These are phyloP conservation scores for Penicillium nucicola DNA, from an alignment of 495 filamentous ascomycete genomes.

Conservation along the genomic window DNA sequence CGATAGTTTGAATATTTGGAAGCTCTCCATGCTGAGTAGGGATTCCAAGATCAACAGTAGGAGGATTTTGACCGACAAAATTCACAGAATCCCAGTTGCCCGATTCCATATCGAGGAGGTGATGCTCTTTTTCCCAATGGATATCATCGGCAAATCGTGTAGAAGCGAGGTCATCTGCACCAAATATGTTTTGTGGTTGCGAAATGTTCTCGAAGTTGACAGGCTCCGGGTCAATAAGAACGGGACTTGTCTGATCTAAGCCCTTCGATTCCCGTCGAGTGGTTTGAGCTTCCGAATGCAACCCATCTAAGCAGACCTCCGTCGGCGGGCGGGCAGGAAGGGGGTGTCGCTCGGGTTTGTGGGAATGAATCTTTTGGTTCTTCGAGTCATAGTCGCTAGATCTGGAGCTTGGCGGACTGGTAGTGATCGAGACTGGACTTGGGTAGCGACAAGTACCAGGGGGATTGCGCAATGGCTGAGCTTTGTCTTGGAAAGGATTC, in stretches of 20 bases:
- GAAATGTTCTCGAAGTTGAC: background rate
- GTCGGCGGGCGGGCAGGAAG: slow-evolving; percentile 10
- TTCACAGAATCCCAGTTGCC: background rate
- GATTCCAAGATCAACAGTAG: slow-evolving; percentile 1
- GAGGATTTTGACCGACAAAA: background rate
- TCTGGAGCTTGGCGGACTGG: slow-evolving; percentile 6
- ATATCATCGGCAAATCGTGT: background rate
- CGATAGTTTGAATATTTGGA: background rate
- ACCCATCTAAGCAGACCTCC: slow-evolving; percentile 10
- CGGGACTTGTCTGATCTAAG: background rate
- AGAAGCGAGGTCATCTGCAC: background rate
- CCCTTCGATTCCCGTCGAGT: background rate
- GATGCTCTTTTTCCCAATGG: background rate
- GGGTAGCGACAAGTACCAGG: slow-evolving; percentile 8
- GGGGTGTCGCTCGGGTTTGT: slow-evolving; percentile 1
- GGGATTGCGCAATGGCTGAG: slow-evolving; percentile 1
- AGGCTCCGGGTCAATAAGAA: background rate
- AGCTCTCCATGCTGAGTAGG: background rate
- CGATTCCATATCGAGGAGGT: background rate
- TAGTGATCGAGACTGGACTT: slow-evolving; percentile 11
- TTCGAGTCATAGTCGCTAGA: background rate
- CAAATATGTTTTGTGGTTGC: background rate
- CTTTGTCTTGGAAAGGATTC: slow-evolving; percentile 12
- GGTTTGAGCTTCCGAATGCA: background rate
- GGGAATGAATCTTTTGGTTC: background rate